These are phyloP conservation scores for Coniochaeta hoffmannii DNA, from an alignment of 2,329 filamentous ascomycete genomes.

Conservation along the genomic window DNA sequence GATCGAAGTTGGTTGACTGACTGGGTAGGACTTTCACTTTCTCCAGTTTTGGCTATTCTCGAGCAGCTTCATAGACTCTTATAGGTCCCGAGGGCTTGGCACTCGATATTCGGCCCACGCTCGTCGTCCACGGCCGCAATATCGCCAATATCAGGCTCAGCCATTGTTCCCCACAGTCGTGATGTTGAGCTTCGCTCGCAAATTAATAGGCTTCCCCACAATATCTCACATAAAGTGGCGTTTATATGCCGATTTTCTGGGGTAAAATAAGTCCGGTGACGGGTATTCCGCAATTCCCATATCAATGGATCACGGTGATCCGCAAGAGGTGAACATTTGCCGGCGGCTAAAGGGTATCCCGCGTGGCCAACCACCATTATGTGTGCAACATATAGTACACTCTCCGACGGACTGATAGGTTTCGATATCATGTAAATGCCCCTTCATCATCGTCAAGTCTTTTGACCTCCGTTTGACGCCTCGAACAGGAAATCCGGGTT, in stretches of 20 bases:
- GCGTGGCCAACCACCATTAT: background rate
- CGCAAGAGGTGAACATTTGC: background rate
- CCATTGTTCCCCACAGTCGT: background rate
- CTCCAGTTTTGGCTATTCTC: background rate
- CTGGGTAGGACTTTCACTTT: background rate
- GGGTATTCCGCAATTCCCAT: background rate
- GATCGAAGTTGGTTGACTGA: background rate
- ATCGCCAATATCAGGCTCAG: background rate
- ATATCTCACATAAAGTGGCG: slow-evolving; percentile 1
- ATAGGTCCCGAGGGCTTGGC: slow-evolving; percentile 1
- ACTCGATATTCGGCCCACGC: background rate
- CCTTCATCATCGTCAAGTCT: background rate
- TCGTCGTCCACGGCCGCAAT: background rate
- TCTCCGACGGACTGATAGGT: background rate
- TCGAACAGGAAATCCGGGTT: background rate
- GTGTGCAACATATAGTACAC: background rate
- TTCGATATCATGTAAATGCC: background rate
- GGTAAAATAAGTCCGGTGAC: background rate
- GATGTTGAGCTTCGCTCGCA: background rate
- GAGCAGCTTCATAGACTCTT: background rate
- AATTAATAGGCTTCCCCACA: background rate
- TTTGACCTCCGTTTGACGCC: background rate
- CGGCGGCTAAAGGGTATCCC: background rate
- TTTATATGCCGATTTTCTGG: background rate
- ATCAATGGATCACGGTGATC: background rate